A percentile compares a stretch with the other conserved stretches of the same genome.
phyloP scores from a whole-genome alignment of 495 filamentous ascomycete genomes.

The Daldinia vernicosa region DNA sequence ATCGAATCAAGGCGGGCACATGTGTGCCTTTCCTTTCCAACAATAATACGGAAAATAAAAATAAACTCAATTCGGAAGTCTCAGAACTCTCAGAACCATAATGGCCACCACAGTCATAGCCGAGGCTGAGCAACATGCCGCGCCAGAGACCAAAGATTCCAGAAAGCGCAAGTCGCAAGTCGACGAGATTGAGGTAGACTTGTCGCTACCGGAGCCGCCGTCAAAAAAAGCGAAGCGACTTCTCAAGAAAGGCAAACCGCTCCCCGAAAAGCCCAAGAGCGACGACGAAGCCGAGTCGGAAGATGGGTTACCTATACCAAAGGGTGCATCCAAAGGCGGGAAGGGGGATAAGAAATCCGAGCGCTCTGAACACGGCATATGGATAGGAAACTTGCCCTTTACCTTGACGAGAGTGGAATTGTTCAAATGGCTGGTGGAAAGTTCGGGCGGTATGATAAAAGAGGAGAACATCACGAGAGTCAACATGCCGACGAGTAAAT shows the following conservation, averaged over 20 bases:
- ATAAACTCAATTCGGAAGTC: neutral
- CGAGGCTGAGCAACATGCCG: constrained; percentile 13
- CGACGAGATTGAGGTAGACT: constrained; percentile 86
- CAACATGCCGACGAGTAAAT: constrained; percentile 71
- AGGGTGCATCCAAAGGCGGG: constrained; percentile 37
- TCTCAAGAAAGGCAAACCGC: constrained; percentile 76
- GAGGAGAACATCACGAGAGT: constrained; percentile 80
- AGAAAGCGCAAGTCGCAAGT: constrained; percentile 78
- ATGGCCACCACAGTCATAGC: constrained; percentile 25
- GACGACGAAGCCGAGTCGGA: constrained; percentile 53
- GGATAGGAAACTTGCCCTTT: constrained; percentile 95
- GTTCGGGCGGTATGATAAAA: constrained; percentile 68
- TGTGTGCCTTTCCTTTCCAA: neutral
- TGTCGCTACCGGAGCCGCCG: constrained; percentile 85
- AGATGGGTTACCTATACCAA: constrained; percentile 48
- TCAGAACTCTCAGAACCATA: neutral
- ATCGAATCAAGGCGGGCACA: neutral
- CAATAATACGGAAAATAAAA: neutral
- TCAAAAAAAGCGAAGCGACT: constrained; percentile 89
- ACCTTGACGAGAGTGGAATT: constrained; percentile 75
- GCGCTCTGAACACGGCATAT: constrained; percentile 83
- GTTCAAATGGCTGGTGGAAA: constrained; percentile 75
- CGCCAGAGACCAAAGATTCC: constrained; percentile 27
- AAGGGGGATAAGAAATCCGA: constrained; percentile 60
- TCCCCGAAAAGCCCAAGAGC: constrained; percentile 52